phyloP scores from a whole-genome alignment of 768 basidiomycete species.

The Lyophyllum atratum region DNA sequence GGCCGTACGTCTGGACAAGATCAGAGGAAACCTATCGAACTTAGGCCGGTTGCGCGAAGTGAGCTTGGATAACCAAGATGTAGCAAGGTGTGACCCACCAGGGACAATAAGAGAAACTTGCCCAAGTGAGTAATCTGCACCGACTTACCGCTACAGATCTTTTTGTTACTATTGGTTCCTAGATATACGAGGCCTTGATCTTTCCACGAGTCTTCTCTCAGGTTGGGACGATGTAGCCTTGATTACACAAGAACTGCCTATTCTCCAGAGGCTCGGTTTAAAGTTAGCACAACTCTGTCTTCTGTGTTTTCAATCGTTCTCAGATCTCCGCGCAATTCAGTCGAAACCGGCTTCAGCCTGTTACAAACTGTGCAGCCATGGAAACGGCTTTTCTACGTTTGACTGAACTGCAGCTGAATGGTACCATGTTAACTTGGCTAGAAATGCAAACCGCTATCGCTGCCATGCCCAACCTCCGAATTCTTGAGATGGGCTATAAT shows the following conservation, averaged over 20 bases:
- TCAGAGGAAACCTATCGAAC: constrained; percentile 68
- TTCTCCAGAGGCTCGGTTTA: constrained; percentile 65
- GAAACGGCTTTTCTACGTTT: constrained; percentile 49
- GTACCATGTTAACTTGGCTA: constrained; percentile 70
- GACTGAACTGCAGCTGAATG: constrained; percentile 72
- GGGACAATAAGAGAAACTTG: constrained; percentile 60
- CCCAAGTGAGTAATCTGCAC: constrained; percentile 57
- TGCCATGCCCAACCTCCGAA: constrained; percentile 53
- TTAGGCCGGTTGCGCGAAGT: constrained; percentile 73
- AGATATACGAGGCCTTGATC: constrained; percentile 82
- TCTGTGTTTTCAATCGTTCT: constrained; percentile 13
- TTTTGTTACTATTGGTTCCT: constrained; percentile 11
- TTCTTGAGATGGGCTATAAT: constrained; percentile 77
- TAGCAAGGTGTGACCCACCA: constrained; percentile 50
- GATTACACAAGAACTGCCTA: constrained; percentile 63
- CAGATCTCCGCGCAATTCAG: constrained; percentile 41
- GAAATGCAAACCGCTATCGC: constrained; percentile 55
- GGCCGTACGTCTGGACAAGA: constrained; percentile 79
- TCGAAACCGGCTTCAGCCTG: constrained; percentile 62
- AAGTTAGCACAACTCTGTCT: constrained; percentile 64
- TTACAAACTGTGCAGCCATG: constrained; percentile 31
- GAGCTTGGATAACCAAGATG: constrained; percentile 72
- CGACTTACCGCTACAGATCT: not conserved
- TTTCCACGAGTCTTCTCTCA: constrained; percentile 74
- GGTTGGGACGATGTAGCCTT: constrained; percentile 69